Conservation (phyloP, 1,284 basidiomycete species). For the Xerocomus cyaneibrunnescens region DNA sequence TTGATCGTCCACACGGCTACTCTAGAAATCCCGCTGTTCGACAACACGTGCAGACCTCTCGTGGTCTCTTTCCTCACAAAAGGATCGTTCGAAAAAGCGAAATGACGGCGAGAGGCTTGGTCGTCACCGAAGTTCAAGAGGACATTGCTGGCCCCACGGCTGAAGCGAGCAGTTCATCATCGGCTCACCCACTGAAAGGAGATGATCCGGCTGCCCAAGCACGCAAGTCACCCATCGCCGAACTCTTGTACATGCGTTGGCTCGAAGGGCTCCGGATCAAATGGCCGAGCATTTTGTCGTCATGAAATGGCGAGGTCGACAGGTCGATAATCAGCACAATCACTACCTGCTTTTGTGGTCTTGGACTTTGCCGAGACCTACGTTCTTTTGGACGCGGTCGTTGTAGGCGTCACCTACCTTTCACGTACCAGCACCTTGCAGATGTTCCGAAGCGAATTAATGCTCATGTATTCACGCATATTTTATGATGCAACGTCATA, state of each 20-base stretch:
- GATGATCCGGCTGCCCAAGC: constrained; percentile 40
- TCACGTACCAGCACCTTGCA: neutral
- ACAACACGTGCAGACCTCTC: constrained; percentile 74
- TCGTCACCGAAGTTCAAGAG: constrained; percentile 76
- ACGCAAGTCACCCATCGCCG: constrained; percentile 83
- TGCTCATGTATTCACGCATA: constrained; percentile 13
- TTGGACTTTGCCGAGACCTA: neutral
- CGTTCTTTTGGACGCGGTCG: constrained; percentile 1
- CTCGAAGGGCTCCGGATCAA: constrained; percentile 87
- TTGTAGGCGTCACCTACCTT: neutral
- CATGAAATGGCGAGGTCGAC: constrained; percentile 7
- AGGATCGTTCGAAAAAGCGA: constrained; percentile 76
- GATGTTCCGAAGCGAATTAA: neutral
- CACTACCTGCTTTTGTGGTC: neutral
- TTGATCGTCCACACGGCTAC: constrained; percentile 6
- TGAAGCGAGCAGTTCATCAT: constrained; percentile 33
- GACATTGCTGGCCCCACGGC: constrained; percentile 55
- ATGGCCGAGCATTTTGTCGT: constrained; percentile 74
- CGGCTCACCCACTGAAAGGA: constrained; percentile 30
- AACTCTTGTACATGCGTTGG: constrained; percentile 95
- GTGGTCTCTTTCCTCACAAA: constrained; percentile 72
- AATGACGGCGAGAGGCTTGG: constrained; percentile 75
- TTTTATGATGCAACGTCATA: constrained; percentile 7
- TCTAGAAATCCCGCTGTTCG: constrained; percentile 68
- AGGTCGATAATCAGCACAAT: neutral